These are phyloP conservation scores for Scenedesmus sp. DNA, from an alignment of 163 green algal species.

Conservation along the genomic window DNA sequence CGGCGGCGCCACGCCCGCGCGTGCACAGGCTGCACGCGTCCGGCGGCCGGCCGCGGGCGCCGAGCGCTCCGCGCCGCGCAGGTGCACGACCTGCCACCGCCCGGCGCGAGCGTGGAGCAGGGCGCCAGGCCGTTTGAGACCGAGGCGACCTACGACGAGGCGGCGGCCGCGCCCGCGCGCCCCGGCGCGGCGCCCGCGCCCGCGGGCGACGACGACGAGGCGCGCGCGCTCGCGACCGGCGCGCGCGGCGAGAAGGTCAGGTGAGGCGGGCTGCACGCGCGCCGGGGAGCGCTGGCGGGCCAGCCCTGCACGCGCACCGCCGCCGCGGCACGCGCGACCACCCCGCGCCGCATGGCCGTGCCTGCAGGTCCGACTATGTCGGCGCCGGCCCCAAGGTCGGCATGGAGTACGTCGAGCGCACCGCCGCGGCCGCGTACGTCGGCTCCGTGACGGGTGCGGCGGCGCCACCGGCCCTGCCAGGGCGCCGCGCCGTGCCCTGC, in stretches of 20 bases:
- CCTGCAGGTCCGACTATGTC: conserved; percentile 39
- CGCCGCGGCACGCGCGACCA: too few species aligned
- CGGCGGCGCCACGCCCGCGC: too few species aligned
- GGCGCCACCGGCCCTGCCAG: too few species aligned
- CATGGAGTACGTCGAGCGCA: conserved; percentile 41
- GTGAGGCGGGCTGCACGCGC: conserved; percentile 16
- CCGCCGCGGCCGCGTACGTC: too few species aligned
- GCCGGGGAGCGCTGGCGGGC: conserved; percentile 15
- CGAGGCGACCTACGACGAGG: conserved; percentile 30
- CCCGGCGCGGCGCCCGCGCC: not conserved
- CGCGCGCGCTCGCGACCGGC: not conserved
- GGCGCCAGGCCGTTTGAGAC: conserved; percentile 18
- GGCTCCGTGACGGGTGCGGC: too few species aligned
- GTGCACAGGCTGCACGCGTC: too few species aligned
- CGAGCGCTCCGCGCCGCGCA: not conserved
- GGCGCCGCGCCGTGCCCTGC: conserved; percentile 40
- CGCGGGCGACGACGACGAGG: conserved; percentile 22
- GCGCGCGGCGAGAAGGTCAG: conserved; percentile 13
- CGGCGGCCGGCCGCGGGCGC: too few species aligned
- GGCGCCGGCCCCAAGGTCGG: conserved; percentile 50
- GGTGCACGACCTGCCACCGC: conserved; percentile 36
- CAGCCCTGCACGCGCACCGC: not conserved
- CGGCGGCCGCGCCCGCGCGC: not conserved
- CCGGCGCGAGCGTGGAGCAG: conserved; percentile 39
- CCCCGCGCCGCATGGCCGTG: too few species aligned